Evolutionary conservation across 345 rosid genomes (phyloP).

Genomic region (Brassica juncea): DNA sequence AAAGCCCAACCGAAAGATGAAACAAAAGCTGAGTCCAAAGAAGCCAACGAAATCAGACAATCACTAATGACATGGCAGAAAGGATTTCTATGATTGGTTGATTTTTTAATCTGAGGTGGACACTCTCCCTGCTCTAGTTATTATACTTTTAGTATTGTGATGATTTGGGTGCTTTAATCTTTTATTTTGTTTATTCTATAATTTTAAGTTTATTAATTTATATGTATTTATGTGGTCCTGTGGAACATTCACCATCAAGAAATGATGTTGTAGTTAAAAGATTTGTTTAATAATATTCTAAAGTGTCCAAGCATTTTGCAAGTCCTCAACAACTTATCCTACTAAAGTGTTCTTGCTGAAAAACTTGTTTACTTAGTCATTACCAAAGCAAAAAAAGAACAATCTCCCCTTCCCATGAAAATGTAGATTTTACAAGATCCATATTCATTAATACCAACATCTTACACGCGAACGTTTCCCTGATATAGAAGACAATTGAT

Average conservation of each 20-base stretch:
- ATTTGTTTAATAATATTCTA: neutral
- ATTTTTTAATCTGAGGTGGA: no score
- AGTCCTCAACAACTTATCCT: neutral
- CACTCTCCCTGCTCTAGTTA: no score
- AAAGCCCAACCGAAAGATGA: no score
- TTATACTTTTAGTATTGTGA: no score
- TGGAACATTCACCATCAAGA: neutral
- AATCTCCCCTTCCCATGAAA: neutral
- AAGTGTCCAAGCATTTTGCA: neutral
- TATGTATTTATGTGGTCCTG: neutral
- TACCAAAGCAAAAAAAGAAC: neutral
- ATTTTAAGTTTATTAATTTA: slow-evolving; percentile 6
- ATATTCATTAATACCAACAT: neutral
- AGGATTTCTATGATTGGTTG: no score
- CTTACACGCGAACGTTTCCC: neutral
- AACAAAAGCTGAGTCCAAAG: no score
- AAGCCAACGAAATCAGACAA: no score
- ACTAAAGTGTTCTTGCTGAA: neutral
- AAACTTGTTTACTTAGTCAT: neutral
- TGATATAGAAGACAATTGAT: neutral
- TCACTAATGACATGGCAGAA: no score
- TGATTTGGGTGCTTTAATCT: slow-evolving; percentile 8
- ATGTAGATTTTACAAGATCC: neutral
- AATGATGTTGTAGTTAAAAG: neutral
- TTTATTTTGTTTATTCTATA: slow-evolving; percentile 11